phyloP scores from a whole-genome alignment of 2,329 filamentous ascomycete species.

The Xylariaceae sp. region DNA sequence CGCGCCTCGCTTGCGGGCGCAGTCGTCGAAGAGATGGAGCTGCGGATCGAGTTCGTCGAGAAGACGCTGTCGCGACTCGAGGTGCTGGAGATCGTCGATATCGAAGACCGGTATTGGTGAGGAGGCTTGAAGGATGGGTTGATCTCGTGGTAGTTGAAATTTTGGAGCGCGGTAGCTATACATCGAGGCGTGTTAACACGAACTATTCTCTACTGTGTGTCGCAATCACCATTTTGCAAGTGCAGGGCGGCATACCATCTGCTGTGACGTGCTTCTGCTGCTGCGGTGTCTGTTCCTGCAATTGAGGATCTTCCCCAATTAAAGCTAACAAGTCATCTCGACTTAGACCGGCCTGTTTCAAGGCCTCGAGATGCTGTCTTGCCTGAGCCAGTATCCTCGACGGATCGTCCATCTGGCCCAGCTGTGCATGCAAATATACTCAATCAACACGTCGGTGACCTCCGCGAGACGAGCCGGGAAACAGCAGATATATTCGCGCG shows the following conservation, averaged over 20 bases:
- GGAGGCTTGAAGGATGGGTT: slow-evolving; percentile 20
- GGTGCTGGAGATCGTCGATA: slow-evolving; percentile 32
- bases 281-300: slow-evolving; percentile 13
- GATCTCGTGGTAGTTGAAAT: slow-evolving; percentile 28
- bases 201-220: background rate
- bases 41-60: slow-evolving; percentile 29
- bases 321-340: slow-evolving; percentile 30
- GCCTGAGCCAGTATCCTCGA: slow-evolving; percentile 32
- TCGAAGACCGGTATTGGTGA: slow-evolving; percentile 28
- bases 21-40: slow-evolving; percentile 28
- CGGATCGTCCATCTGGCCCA: slow-evolving; percentile 27
- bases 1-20: slow-evolving; percentile 25
- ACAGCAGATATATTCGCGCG: too few species aligned
- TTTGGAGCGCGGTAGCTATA: slow-evolving; percentile 23
- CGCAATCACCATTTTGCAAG: background rate
- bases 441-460: too few species aligned
- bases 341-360: slow-evolving; percentile 34
- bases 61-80: slow-evolving; percentile 34
- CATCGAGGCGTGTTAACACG: slow-evolving; percentile 3
- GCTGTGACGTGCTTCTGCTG: slow-evolving; percentile 20
- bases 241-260: slow-evolving; percentile 21
- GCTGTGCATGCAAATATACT: too few species aligned
- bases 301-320: slow-evolving; percentile 26
- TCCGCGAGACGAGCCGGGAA: too few species aligned
- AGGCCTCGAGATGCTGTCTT: slow-evolving; percentile 32